Evolutionary conservation across 768 basidiomycete genomes (phyloP).

Genomic region (Lentinula sp.): DNA sequence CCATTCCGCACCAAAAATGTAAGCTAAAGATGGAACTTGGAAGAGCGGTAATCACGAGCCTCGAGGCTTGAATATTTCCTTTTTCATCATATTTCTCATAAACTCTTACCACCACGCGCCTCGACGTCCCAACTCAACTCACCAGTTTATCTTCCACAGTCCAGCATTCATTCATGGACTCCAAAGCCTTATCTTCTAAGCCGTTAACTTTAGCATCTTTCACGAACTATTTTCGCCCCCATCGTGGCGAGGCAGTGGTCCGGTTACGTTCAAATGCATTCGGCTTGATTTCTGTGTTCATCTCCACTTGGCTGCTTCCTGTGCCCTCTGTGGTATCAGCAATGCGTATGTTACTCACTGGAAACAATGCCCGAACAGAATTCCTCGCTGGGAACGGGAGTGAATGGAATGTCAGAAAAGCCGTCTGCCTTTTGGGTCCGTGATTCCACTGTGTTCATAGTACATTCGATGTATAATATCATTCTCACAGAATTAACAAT

Average conservation of each 20-base stretch:
- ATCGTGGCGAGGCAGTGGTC: constrained; percentile 1
- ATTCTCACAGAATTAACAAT: background rate
- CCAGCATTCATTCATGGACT: background rate
- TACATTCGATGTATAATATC: background rate
- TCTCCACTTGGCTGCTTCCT: constrained; percentile 5
- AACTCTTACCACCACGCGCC: too few species aligned
- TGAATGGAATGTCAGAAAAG: background rate
- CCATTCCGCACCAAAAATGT: too few species aligned
- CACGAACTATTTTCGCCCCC: background rate
- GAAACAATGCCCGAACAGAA: background rate
- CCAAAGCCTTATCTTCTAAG: background rate
- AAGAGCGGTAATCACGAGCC: too few species aligned
- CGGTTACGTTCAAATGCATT: constrained; percentile 3
- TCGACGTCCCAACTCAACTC: too few species aligned
- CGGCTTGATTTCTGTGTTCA: background rate
- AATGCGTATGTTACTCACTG: background rate
- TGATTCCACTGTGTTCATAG: background rate
- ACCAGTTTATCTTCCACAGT: too few species aligned
- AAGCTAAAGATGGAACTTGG: too few species aligned
- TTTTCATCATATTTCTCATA: too few species aligned
- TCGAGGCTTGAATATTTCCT: too few species aligned
- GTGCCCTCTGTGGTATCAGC: background rate
- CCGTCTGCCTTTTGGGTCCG: background rate
- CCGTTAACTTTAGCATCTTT: background rate
- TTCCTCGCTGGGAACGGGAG: background rate